These are phyloP conservation scores for Mucor plumbeus DNA, from an alignment of 371 early-diverging fungal genomes.

Conservation along the genomic window DNA sequence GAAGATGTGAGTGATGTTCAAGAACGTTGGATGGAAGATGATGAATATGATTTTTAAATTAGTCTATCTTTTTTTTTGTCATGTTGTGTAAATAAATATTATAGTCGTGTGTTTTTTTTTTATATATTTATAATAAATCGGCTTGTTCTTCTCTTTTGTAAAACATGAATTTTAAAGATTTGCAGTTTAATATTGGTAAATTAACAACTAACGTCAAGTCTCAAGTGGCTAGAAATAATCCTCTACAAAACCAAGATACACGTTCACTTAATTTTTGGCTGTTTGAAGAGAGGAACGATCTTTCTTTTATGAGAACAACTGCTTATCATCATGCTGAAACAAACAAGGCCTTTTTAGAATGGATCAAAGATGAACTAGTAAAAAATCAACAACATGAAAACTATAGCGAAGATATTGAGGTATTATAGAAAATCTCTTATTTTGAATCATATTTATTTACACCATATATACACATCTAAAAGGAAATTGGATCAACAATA, in stretches of 20 bases:
- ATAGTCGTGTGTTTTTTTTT: constrained; percentile 9
- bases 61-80: neutral
- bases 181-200: constrained; percentile 42
- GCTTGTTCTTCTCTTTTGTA: neutral
- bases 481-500: constrained; percentile 44
- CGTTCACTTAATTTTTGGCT: constrained; percentile 49
- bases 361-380: constrained; percentile 33
- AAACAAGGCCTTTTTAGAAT: constrained; percentile 35
- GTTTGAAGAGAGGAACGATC: constrained; percentile 43
- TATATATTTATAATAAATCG: neutral
- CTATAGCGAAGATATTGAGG: constrained; percentile 18
- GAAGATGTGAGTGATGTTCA: constrained; percentile 68
- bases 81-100: constrained; percentile 8
- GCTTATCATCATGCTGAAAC: constrained; percentile 45
- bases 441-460: too few species aligned
- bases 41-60: constrained; percentile 7
- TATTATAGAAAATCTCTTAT: neutral
- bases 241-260: constrained; percentile 44
- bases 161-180: constrained; percentile 44
- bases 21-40: constrained; percentile 60
- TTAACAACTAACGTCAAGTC: constrained; percentile 41
- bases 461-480: neutral
- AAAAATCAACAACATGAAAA: constrained; percentile 23
- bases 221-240: constrained; percentile 45
- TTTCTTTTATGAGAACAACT: constrained; percentile 32